Conservation (phyloP, 140 eudicot genomes). For the Anethum foeniculum region DNA sequence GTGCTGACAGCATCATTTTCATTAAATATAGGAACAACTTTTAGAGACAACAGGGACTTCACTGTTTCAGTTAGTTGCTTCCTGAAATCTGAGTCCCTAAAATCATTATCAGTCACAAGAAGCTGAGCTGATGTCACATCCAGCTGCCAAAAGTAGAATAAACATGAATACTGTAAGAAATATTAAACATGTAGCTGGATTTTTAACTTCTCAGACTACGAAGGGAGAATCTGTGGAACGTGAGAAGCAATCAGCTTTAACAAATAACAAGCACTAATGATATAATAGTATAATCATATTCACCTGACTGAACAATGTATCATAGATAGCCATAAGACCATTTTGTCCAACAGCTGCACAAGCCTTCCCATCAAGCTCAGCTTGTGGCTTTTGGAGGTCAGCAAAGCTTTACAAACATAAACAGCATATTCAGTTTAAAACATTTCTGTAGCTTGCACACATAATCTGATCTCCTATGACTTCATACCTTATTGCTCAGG, state of each 20-base stretch:
- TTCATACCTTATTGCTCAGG: background rate
- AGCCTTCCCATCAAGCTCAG: slow-evolving; percentile 97
- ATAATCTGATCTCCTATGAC: background rate
- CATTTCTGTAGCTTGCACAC: background rate
- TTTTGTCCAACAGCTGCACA: slow-evolving; percentile 99
- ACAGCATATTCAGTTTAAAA: slow-evolving; percentile 4
- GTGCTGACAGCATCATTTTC: slow-evolving; percentile 96
- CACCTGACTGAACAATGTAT: slow-evolving; percentile 91
- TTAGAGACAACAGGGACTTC: slow-evolving; percentile 48
- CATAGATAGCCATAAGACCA: slow-evolving; percentile 98
- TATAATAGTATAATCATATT: slow-evolving; percentile 4
- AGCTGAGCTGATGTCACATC: slow-evolving; percentile 93
- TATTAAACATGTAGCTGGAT: background rate
- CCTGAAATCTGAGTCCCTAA: slow-evolving; percentile 76
- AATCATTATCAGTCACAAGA: slow-evolving; percentile 91
- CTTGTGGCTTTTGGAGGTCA: slow-evolving; percentile 93
- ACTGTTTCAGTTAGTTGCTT: slow-evolving; percentile 78
- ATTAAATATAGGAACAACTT: slow-evolving; percentile 85
- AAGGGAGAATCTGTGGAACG: background rate
- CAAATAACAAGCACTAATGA: background rate
- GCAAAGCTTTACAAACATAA: slow-evolving; percentile 55
- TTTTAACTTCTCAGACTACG: background rate
- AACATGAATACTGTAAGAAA: slow-evolving; percentile 8
- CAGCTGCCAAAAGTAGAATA: slow-evolving; percentile 39
- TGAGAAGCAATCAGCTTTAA: background rate